These are phyloP conservation scores for Apostasia ramifera DNA, from an alignment of 106 monocot genomes.

Conservation along the genomic window DNA sequence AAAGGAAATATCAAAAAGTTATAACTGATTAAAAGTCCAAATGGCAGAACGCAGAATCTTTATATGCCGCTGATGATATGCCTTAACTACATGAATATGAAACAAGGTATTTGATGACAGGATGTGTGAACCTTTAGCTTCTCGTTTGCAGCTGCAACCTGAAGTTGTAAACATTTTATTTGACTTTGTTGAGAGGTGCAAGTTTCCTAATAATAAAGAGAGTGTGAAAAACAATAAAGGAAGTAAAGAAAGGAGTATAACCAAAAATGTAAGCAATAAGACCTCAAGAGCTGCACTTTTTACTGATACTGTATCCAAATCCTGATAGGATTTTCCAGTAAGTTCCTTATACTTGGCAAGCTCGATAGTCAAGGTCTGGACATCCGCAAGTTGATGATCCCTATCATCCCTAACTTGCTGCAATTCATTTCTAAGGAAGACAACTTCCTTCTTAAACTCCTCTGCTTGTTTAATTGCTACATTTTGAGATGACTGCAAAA, in stretches of 20 bases:
- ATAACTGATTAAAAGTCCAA: too few species aligned
- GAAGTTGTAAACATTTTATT: constrained; percentile 39
- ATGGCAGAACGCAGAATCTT: too few species aligned
- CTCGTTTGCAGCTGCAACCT: constrained; percentile 50
- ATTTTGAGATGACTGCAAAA: constrained; percentile 57
- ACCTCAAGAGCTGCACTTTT: constrained; percentile 49
- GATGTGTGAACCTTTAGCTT: constrained; percentile 51
- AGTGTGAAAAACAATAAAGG: too few species aligned
- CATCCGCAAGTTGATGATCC: constrained; percentile 39
- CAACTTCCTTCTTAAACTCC: constrained; percentile 45
- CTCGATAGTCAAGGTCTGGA: constrained; percentile 38
- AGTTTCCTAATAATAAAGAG: constrained; percentile 31
- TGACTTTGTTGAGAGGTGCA: constrained; percentile 50
- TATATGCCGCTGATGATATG: too few species aligned
- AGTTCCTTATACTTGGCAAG: constrained; percentile 21
- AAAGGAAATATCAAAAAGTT: not conserved
- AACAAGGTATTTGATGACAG: too few species aligned
- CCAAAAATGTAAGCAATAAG: not conserved
- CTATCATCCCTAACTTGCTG: constrained; percentile 72
- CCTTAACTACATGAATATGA: too few species aligned
- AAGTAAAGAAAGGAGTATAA: not conserved
- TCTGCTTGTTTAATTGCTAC: constrained; percentile 67
- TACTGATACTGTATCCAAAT: constrained; percentile 14
- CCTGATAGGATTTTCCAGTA: constrained; percentile 11
- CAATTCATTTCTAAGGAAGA: constrained; percentile 53